phyloP scores from a whole-genome alignment of 371 early-diverging fungal species.

The Rozella allomycis region DNA sequence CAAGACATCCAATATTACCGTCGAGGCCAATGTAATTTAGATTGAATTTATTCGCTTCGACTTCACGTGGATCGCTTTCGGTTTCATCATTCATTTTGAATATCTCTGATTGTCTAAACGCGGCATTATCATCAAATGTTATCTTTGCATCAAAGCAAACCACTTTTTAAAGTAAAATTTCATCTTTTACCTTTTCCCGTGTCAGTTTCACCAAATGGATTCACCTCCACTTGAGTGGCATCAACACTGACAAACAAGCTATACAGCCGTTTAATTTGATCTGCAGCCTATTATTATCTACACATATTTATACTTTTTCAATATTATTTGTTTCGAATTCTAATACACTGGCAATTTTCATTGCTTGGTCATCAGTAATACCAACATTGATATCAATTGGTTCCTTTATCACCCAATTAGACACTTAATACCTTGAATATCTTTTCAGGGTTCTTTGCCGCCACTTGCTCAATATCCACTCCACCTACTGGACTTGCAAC shows the following conservation, averaged over 20 bases:
- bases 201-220: not conserved
- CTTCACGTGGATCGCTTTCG: not conserved
- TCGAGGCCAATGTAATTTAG: not conserved
- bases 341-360: not conserved
- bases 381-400: not conserved
- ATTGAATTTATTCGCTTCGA: not conserved
- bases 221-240: not conserved
- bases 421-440: not conserved
- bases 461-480: constrained; percentile 1
- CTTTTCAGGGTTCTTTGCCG: not conserved
- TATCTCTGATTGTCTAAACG: not conserved
- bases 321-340: not conserved
- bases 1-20: constrained; percentile 1
- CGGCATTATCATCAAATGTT: constrained; percentile 1
- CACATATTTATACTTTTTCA: no score
- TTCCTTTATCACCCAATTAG: not conserved
- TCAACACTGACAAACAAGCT: not conserved
- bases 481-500: not conserved
- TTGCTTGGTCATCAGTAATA: not conserved
- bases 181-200: not conserved
- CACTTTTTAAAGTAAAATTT: not conserved
- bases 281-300: not conserved
- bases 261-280: not conserved
- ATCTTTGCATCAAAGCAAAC: not conserved
- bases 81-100: not conserved